Base-by-base conservation (phyloP, 768 basidiomycete genomes). In the Tricholoma terreum region DNA sequence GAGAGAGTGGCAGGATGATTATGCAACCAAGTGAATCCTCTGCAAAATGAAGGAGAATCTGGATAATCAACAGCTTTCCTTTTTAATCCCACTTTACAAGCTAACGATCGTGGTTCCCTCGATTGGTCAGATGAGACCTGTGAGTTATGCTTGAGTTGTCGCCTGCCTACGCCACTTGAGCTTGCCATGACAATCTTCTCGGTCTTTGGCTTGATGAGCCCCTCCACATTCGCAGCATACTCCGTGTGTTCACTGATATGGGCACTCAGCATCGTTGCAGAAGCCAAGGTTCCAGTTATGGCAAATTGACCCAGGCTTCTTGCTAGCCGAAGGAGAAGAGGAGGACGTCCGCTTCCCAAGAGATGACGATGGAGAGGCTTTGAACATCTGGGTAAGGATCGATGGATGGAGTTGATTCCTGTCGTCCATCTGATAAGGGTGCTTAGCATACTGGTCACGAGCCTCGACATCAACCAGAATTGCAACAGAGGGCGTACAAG, bases 361-460 rank as follows among this genome's bases (percentile, higher is more conserved):
- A 36, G 35, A 8, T 3, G 35, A 6, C 31, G 10, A 36, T 8
- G 35, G 12, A 14, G 35, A 8, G 3, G 12, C 35, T 12, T 36
- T 3, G 12, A 36, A 36, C 35, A 36, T 36, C 22, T 60, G 59
- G 1, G n/a, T 30, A 1, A 58, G 40, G 31, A 63, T 21, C 0
- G 58, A 46, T 2, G 52, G 6, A 24, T 55, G 12, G 2, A 50
- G 43, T 24, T 53, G 24, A 14, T 24, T 17, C 5, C 55, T 35
- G 19, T 64, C 58, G 50, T 63, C 60, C 9, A 63, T n/a, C 9
- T 54, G 43, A 45, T 50, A 63, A 15, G 60, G 60, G 1, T 31
- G 14, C 15, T 45, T 51, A 1, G n/a, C n/a, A n/a, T n/a, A n/a
- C n/a, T n/a, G n/a, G n/a, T n/a, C n/a, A n/a, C n/a, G n/a, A n/a